Conservation (phyloP, 2,329 filamentous ascomycete species). For the Hirsutella rhossiliensis region DNA sequence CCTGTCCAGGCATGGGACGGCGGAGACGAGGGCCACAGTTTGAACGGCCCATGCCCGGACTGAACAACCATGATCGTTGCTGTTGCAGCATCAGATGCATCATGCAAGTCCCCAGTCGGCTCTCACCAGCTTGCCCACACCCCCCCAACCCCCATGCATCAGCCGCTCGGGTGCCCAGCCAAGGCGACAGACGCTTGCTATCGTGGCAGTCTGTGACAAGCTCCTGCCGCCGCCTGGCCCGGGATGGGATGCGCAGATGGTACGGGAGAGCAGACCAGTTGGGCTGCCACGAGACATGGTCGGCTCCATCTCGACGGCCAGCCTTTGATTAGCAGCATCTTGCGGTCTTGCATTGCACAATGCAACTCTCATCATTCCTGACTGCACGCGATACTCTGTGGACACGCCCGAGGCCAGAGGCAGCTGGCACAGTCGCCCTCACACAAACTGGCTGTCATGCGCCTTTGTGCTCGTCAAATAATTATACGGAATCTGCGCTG, state of each 20-base stretch:
- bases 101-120: conserved; percentile 13
- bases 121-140: background rate
- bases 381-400: background rate
- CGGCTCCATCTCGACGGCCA: no score
- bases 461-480: no score
- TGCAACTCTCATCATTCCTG: background rate
- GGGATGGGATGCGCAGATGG: background rate
- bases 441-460: no score
- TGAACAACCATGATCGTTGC: background rate
- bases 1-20: no score
- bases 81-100: conserved; percentile 1
- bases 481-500: no score
- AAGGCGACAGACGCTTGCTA: conserved; percentile 18
- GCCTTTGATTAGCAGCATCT: background rate
- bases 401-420: background rate
- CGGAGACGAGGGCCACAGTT: no score
- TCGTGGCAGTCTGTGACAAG: conserved; percentile 23
- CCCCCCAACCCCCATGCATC: conserved; percentile 11
- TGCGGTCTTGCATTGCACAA: background rate
- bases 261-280: background rate
- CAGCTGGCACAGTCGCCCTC: background rate
- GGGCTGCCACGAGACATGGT: background rate
- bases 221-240: background rate
- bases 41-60: background rate
- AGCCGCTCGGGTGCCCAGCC: conserved; percentile 13